Conservation (phyloP, 257 asterid species). For the Mitragyna speciosa region DNA sequence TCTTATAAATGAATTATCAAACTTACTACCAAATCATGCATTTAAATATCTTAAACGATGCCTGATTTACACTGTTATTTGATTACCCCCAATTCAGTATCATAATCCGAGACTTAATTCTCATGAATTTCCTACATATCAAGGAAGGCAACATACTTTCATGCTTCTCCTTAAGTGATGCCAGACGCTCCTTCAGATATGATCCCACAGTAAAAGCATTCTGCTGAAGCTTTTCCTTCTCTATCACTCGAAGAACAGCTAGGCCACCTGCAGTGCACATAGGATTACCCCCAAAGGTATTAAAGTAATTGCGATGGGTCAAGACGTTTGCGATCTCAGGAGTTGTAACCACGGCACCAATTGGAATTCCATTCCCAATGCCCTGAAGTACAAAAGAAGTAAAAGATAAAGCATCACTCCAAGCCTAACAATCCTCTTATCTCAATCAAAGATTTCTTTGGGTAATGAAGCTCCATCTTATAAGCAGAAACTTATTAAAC, state of each 20-base stretch:
- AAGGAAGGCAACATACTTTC: constrained; percentile 49
- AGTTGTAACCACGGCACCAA: constrained; percentile 93
- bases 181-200: constrained; percentile 69
- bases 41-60: background rate
- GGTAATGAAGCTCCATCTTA: background rate
- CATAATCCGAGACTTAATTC: background rate
- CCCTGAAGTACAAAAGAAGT: constrained; percentile 48
- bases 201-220: constrained; percentile 72
- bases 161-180: constrained; percentile 56
- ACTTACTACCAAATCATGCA: background rate
- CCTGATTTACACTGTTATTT: background rate
- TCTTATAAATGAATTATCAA: background rate
- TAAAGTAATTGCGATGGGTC: constrained; percentile 62
- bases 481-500: background rate
- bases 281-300: constrained; percentile 96
- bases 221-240: constrained; percentile 80
- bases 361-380: constrained; percentile 91
- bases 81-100: background rate
- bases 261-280: constrained; percentile 89
- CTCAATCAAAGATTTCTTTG: background rate
- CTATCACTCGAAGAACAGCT: constrained; percentile 84
- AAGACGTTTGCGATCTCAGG: constrained; percentile 78
- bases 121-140: background rate
- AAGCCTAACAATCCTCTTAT: background rate
- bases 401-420: constrained; percentile 3